Evolutionary conservation across 129 eudicot genomes (phyloP).

Genomic region (Artemisia argyi): DNA sequence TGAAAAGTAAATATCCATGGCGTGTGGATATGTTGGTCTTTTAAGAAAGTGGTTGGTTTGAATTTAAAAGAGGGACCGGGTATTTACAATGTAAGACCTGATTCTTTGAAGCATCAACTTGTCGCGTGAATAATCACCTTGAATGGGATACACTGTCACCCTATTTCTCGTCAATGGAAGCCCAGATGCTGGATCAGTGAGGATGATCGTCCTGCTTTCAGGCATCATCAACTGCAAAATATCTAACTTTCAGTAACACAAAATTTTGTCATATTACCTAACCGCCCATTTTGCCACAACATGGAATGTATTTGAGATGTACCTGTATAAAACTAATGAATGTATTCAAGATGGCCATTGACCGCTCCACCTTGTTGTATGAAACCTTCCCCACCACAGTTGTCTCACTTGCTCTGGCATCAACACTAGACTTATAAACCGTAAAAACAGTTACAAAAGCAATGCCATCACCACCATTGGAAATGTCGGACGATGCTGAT

Average conservation of each 20-base stretch:
- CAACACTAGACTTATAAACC: conserved; percentile 59
- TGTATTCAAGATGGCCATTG: conserved; percentile 60
- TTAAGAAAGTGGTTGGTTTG: not conserved
- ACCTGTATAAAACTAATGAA: conserved; percentile 70
- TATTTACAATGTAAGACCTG: conserved; percentile 99
- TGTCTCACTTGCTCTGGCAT: conserved; percentile 30
- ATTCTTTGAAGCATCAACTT: conserved; percentile 99
- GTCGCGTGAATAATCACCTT: conserved; percentile 98
- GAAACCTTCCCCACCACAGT: conserved; percentile 69
- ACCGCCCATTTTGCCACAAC: not conserved
- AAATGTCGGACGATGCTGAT: conserved; percentile 29
- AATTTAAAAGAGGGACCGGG: conserved; percentile 5
- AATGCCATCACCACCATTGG: conserved; percentile 44
- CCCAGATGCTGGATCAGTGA: conserved; percentile 80
- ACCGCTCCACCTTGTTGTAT: conserved; percentile 71
- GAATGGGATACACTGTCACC: conserved; percentile 70
- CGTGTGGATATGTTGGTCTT: conserved; percentile 5
- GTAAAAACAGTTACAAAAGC: conserved; percentile 77
- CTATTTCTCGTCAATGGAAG: conserved; percentile 64
- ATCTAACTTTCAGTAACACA: not conserved
- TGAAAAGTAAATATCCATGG: conserved; percentile 10
- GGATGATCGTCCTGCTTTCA: conserved; percentile 63
- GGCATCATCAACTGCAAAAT: conserved; percentile 77
- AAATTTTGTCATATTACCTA: not conserved
- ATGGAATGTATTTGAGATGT: conserved; percentile 12